Evolutionary conservation across 495 filamentous ascomycete species (phyloP), one percentile per base, ranked within the genome.

Genomic region (Hypomontagnella submonticulosa): DNA sequence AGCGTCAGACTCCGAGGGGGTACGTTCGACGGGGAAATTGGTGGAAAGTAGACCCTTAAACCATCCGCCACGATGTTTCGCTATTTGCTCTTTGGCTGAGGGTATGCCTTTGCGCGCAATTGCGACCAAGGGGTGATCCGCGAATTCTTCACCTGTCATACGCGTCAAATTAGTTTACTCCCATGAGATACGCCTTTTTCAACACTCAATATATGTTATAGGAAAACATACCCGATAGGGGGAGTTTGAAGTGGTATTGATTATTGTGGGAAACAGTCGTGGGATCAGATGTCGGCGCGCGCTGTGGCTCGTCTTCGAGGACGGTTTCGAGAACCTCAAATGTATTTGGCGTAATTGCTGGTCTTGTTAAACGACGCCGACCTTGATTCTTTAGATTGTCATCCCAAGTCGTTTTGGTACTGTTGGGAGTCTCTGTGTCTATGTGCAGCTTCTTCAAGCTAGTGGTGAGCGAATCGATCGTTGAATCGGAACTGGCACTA

Each of bases 61-160:
- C 71, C 80, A 77, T 76, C 83, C 80, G 76, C 78, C 75, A 63
- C 79, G 77, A 71, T 83, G 80, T 67, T 81, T 82, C 48, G 73
- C 66, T 50, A 82, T 44, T 57, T 83, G 75, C 64, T 79, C 74
- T 42, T 74, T 53, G 56, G 71, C 71, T 55, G 70, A 70, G 19
- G 75, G 69, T 44, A 79, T 65, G 23, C 57, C 64, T 54, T 71
- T 64, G 47, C 61, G 71, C 51, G 72, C 71, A 43, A 76, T 75
- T 49, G 67, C 48, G 4, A 72, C 63, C 16, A 84, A 71, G 20
- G 73, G 61, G 41, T 73, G 70, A 49, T 46, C 47, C 10, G 64
- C 55, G 30, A 68, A 63, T 53, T 58, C 41, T 23, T 71, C 53
- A 11, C 40, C 70, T 72, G 54, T 48, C 38, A 37, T 3, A 19